Base-by-base conservation (phyloP, 2,329 filamentous ascomycete species). In the Aspergillus niger region DNA sequence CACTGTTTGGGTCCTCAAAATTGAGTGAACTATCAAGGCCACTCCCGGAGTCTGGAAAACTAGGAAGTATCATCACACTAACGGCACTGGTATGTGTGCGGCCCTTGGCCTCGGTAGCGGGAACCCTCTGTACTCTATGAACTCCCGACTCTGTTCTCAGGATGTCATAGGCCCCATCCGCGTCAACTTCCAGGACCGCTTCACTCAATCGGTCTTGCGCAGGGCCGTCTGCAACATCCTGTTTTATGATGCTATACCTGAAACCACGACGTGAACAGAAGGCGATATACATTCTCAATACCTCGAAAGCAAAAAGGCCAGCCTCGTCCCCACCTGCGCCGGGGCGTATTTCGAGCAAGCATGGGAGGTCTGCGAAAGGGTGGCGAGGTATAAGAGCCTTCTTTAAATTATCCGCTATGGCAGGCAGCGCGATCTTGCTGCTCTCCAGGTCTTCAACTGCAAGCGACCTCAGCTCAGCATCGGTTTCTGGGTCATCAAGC, bases 31-130 rank as follows among this genome's bases (percentile, higher is more conserved):
- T 81, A 15, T 82, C 73, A 22, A 83, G 82, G 53, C 80, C 79
- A 15, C 79, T 80, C 39, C 81, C 80, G 41, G 73, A 75, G 15
- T 80, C 79, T 0, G 91, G 87, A 58, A 98, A 89, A 52, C 89
- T 92, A 0, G 95, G 95, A 30, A 99, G 82, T 2, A 99, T 92
- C 84, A 97, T 90, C 0, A 99, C 91, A 5, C 91, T 92, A 3
- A 92, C 94, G 11, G 93, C 93, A 72, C 91, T 95, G 10, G 95
- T 99, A 76, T 99, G 95, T 15, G 92, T 95, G 28, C 95, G 88
- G 2, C 95, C 95, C 73, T 92, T 94, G 66, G 83, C 91, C 75
- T 99, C 95, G 0, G 95, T 99, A 10, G 89, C 89, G 1, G 95
- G 95, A 3, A 99, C 89, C 26, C 95, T 88, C 80, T 99, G 95